Evolutionary conservation across 2,329 filamentous ascomycete species (phyloP), one percentile per base, ranked within the genome.

Genomic region (Claviceps purpurea): DNA sequence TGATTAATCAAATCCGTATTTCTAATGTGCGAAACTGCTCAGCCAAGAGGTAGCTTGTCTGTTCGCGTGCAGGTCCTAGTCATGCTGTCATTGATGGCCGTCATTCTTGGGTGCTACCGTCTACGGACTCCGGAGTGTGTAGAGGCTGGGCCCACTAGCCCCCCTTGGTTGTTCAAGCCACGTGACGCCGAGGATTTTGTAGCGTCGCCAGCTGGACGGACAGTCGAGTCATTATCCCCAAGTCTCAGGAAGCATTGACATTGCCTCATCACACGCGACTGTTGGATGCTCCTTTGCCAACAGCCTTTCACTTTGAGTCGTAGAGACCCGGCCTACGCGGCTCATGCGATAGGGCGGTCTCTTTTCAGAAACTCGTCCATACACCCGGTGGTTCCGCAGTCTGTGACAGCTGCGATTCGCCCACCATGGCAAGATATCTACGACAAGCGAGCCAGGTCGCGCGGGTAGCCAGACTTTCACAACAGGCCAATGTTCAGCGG

Each of bases 381-480:
- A 57, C 58, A 56, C 56, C 64, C 65, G 65, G 66, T 61, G 58
- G 58, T 65, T 62, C 65, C 66, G 65, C 61, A 60, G 50, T 59
- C 56, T 34, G 58, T 62, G 61, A 63, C 58, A 61, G 57, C 57
- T 55, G 56, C 55, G 54, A 60, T 57, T 57, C 57, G 45, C 42
- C 59, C 58, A 61, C 65, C 68, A 86, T 86, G 83, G 81, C 81
- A 66, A 78, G 79, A 62, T 72, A 83, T 62, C 70, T 85, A 59
- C 78, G 82, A 66, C 79, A 81, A 67, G 77, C 82, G 66, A 78
- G 79, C 72, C 77, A 79, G 66, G 70, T 86, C 65, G 78, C 79
- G 69, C 76, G 78, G 66, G 73, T 81, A 63, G 77, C 79, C 54
- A 77, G 76, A 66, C 70, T 76, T 59, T 74, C 75, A 58, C 70